Percentiles rank a stretch among this genome's conserved stretches.
phyloP scores from a whole-genome alignment of 805 yeast species.

The Barnettozyma populi region DNA sequence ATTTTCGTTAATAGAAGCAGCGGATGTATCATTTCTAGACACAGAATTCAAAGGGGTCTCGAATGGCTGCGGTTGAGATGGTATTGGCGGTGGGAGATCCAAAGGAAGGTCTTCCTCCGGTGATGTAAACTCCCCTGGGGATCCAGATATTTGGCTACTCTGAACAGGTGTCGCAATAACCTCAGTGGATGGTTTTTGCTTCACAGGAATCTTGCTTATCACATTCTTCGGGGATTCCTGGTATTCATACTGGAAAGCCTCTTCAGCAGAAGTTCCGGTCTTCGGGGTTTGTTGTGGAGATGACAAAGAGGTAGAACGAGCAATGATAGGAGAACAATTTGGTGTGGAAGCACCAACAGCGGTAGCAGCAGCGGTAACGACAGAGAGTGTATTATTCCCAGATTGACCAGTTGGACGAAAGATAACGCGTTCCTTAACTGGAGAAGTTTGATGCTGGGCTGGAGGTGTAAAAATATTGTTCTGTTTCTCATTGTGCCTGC shows the following conservation, averaged over 20 bases:
- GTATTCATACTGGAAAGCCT: background rate
- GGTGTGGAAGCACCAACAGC: conserved; percentile 7
- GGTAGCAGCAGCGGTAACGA: conserved; percentile 3
- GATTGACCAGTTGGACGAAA: background rate
- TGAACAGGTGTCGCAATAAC: conserved; percentile 1
- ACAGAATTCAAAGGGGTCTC: background rate
- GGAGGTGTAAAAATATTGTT: conserved; percentile 27
- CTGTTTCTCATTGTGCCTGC: background rate
- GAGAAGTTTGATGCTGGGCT: conserved; percentile 10
- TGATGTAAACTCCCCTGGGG: conserved; percentile 5
- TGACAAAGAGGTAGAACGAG: background rate
- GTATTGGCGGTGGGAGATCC: conserved; percentile 25
- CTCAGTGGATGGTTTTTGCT: background rate
- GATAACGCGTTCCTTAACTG: conserved; percentile 13
- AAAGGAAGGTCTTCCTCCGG: conserved; percentile 23
- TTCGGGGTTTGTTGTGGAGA: background rate
- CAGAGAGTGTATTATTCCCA: conserved; percentile 6
- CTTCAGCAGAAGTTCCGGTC: background rate
- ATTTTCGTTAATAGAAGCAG: background rate
- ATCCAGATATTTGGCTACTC: background rate
- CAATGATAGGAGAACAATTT: background rate
- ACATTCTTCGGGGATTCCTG: background rate
- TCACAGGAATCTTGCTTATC: background rate
- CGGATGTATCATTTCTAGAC: background rate
- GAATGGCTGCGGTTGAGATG: background rate